phyloP scores from a whole-genome alignment of 768 basidiomycete genomes.

The Psilocybe tampanensis region DNA sequence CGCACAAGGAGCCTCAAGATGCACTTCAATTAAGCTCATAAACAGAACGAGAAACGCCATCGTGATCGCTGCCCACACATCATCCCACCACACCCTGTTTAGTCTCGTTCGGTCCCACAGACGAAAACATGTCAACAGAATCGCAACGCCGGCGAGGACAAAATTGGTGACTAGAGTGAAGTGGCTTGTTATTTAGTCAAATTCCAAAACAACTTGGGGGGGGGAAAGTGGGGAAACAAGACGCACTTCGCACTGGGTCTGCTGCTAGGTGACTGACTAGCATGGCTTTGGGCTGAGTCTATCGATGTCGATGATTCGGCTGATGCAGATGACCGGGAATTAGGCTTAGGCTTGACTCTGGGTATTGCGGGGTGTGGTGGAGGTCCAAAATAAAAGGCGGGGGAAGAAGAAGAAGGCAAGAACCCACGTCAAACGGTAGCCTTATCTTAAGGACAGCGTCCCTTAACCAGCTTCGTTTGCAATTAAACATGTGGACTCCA shows the following conservation, averaged over 20 bases:
- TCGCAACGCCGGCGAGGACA: slow-evolving; percentile 19
- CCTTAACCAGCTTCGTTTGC: neutral
- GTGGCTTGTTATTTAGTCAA: neutral
- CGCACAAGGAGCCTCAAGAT: slow-evolving; percentile 24
- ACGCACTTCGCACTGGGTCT: slow-evolving; percentile 11
- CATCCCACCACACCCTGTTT: slow-evolving; percentile 24
- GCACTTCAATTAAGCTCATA: slow-evolving; percentile 22
- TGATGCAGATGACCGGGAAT: neutral
- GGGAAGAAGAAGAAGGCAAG: neutral
- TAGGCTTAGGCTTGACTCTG: neutral
- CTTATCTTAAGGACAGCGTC: slow-evolving; percentile 5
- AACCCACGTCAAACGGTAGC: slow-evolving; percentile 12
- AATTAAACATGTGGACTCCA: neutral
- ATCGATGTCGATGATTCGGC: neutral
- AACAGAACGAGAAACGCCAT: slow-evolving; percentile 21
- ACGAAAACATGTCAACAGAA: slow-evolving; percentile 20
- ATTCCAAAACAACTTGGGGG: neutral
- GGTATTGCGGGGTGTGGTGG: neutral
- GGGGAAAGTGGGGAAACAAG: neutral
- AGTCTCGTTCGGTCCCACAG: slow-evolving; percentile 20
- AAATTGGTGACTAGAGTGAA: slow-evolving; percentile 13
- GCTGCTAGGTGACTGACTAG: slow-evolving; percentile 7
- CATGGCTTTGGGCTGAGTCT: too few species aligned
- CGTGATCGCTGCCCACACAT: slow-evolving; percentile 22
- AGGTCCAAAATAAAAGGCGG: neutral